Percentiles rank a stretch among this genome's conserved stretches.
These are phyloP conservation scores for Rutstroemia sp. DNA, from an alignment of 2,329 filamentous ascomycete genomes.

Conservation along the genomic window DNA sequence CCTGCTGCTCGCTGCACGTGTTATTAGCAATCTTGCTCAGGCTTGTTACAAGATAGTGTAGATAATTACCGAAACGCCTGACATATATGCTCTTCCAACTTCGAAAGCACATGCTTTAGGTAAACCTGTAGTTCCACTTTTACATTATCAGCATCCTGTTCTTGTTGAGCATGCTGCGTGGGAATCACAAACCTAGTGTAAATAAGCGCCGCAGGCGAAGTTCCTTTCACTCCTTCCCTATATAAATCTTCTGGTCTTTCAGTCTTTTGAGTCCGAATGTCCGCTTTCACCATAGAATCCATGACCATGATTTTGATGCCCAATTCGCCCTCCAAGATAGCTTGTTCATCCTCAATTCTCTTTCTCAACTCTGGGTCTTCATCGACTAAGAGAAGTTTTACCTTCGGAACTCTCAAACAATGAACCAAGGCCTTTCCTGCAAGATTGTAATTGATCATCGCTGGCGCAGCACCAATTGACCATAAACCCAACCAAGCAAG, in stretches of 20 bases:
- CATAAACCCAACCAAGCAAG: slow-evolving; percentile 58
- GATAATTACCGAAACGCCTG: slow-evolving; percentile 20
- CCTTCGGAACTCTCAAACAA: slow-evolving; percentile 51
- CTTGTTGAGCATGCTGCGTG: background rate
- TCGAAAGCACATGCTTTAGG: slow-evolving; percentile 64
- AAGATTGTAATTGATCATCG: slow-evolving; percentile 66
- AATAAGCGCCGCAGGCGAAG: slow-evolving; percentile 55
- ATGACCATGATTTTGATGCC: slow-evolving; percentile 51
- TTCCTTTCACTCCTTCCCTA: slow-evolving; percentile 42
- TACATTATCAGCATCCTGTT: background rate
- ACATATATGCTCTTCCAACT: slow-evolving; percentile 34
- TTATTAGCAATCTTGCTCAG: background rate
- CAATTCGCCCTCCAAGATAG: slow-evolving; percentile 37
- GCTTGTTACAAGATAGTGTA: background rate
- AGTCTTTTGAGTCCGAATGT: slow-evolving; percentile 40
- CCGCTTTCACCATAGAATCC: slow-evolving; percentile 39
- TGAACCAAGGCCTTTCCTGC: slow-evolving; percentile 56
- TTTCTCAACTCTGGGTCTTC: slow-evolving; percentile 40
- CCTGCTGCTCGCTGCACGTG: background rate
- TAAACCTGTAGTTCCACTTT: slow-evolving; percentile 64
- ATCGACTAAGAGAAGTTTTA: slow-evolving; percentile 52
- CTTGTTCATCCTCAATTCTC: slow-evolving; percentile 50
- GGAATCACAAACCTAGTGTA: slow-evolving; percentile 50
- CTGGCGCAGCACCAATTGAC: slow-evolving; percentile 60
- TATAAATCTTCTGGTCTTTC: slow-evolving; percentile 48